These are phyloP conservation scores for Onygenales sp. DNA, from an alignment of 2,329 filamentous ascomycete species.

Conservation along the genomic window DNA sequence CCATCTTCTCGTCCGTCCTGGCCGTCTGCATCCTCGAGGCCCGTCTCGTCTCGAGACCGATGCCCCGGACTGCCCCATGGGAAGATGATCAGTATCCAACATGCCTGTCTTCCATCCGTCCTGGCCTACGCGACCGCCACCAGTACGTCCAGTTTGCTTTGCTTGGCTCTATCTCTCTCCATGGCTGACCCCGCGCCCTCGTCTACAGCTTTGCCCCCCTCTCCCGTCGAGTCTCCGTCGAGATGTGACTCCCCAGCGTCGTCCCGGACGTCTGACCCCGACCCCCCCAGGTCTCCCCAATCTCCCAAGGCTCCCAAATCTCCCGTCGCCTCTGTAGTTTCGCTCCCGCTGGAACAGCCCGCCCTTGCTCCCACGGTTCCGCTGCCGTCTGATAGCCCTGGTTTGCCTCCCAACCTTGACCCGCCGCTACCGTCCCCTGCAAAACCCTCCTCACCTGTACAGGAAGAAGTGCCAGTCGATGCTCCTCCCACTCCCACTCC, in stretches of 20 bases:
- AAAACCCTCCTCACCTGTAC: neutral
- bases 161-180: slow-evolving; percentile 8
- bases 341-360: slow-evolving; percentile 5
- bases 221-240: slow-evolving; percentile 21
- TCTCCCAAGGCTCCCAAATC: slow-evolving; percentile 10
- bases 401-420: neutral
- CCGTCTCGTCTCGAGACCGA: slow-evolving; percentile 20
- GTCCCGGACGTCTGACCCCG: slow-evolving; percentile 17
- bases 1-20: slow-evolving; percentile 23
- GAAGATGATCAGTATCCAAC: slow-evolving; percentile 34
- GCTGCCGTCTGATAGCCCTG: neutral
- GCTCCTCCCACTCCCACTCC: slow-evolving; percentile 9
- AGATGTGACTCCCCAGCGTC: slow-evolving; percentile 25
- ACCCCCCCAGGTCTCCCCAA: slow-evolving; percentile 2
- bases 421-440: neutral
- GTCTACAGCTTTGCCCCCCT: slow-evolving; percentile 22
- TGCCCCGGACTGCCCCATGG: slow-evolving; percentile 24
- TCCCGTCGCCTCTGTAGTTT: slow-evolving; percentile 15
- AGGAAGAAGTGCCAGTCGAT: neutral
- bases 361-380: slow-evolving; percentile 1
- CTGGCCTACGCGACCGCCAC: slow-evolving; percentile 23
- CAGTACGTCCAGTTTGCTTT: slow-evolving; percentile 21
- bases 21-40: slow-evolving; percentile 26
- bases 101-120: slow-evolving; percentile 24
- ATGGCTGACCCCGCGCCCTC: slow-evolving; percentile 2